These are phyloP conservation scores for Nasturtium officinale DNA, from an alignment of 345 rosid genomes.

Conservation along the genomic window DNA sequence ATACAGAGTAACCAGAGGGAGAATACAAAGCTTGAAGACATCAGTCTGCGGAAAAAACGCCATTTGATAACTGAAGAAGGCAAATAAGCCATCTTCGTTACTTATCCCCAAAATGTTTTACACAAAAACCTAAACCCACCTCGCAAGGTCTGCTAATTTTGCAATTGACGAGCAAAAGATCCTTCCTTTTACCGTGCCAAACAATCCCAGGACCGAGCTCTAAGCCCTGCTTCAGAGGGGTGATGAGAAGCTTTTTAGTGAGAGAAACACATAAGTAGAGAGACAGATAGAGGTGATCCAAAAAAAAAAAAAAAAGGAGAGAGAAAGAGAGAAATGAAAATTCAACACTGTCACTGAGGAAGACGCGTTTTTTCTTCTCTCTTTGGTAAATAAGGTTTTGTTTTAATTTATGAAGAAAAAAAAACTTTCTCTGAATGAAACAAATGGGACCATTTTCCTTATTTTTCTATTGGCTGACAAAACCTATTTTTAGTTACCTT, in stretches of 20 bases:
- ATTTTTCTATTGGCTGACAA: conserved; percentile 25
- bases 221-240: conserved; percentile 44
- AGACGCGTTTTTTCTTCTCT: conserved; percentile 60
- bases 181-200: not conserved
- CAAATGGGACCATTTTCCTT: conserved; percentile 28
- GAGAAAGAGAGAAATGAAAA: conserved; percentile 25
- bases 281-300: conserved; percentile 14
- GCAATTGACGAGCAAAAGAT: conserved; percentile 27
- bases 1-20: conserved; percentile 42
- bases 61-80: conserved; percentile 55
- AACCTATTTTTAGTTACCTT: not conserved
- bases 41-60: conserved; percentile 49
- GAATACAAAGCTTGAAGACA: conserved; percentile 25
- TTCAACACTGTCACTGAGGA: conserved; percentile 50
- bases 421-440: conserved; percentile 20
- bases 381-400: not conserved
- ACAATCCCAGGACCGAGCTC: conserved; percentile 43
- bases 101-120: conserved; percentile 39
- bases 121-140: conserved; percentile 42
- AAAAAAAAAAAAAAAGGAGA: not conserved
- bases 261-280: conserved; percentile 38
- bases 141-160: conserved; percentile 18
- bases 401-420: not conserved
- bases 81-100: conserved; percentile 54
- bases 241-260: conserved; percentile 36